Conservation (phyloP, 2,329 filamentous ascomycete genomes). For the Ophiocordyceps sinensis region DNA sequence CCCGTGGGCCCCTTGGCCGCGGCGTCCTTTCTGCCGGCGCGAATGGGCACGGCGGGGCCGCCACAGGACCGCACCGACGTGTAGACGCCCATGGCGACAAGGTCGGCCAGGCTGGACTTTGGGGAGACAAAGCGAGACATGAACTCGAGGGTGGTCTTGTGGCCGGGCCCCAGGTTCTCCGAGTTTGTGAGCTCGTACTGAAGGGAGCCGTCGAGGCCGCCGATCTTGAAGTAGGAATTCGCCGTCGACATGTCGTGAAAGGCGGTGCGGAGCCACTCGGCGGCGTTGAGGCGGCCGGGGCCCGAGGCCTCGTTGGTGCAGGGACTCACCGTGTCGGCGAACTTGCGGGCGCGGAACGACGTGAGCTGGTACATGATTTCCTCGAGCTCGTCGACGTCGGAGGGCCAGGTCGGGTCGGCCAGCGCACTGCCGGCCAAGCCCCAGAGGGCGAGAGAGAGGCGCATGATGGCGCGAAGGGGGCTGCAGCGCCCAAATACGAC, state of each 20-base stretch:
- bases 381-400: conserved; percentile 44
- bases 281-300: conserved; percentile 40
- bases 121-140: conserved; percentile 38
- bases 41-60: conserved; percentile 38
- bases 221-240: conserved; percentile 29
- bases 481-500: not conserved
- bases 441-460: conserved; percentile 16
- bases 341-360: conserved; percentile 38
- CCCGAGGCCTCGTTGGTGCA: conserved; percentile 38
- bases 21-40: conserved; percentile 40
- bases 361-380: conserved; percentile 47
- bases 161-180: conserved; percentile 43
- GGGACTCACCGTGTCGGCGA: conserved; percentile 41
- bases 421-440: conserved; percentile 17
- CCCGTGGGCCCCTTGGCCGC: conserved; percentile 28
- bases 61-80: conserved; percentile 44
- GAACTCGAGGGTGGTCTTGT: conserved; percentile 36
- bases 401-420: conserved; percentile 46
- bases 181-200: conserved; percentile 40
- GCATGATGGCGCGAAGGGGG: conserved; percentile 6
- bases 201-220: conserved; percentile 45
- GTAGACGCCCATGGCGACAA: conserved; percentile 44
- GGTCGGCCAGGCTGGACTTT: conserved; percentile 37
- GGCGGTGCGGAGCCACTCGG: conserved; percentile 45
- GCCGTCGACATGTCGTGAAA: conserved; percentile 49